These are phyloP conservation scores for Xylariaceae sp. DNA, from an alignment of 2,329 filamentous ascomycete genomes.

Conservation along the genomic window DNA sequence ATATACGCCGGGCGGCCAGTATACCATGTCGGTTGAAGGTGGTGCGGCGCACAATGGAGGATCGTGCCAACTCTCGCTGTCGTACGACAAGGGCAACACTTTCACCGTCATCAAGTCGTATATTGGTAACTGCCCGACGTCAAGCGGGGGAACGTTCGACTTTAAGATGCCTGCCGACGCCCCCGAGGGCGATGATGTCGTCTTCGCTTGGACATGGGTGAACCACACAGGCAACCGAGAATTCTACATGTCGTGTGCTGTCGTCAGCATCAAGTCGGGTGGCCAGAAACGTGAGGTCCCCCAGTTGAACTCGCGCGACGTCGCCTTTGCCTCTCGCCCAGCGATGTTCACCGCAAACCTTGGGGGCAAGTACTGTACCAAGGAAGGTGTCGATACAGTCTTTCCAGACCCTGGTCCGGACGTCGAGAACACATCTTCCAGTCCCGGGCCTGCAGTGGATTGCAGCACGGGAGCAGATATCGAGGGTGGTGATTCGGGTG, in stretches of 20 bases:
- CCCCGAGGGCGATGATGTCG: constrained; percentile 56
- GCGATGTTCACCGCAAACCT: constrained; percentile 74
- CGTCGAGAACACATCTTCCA: constrained; percentile 44
- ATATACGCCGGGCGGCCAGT: constrained; percentile 63
- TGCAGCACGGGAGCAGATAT: constrained; percentile 31
- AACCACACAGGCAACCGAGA: constrained; percentile 78
- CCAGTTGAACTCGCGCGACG: constrained; percentile 31
- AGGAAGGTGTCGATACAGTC: constrained; percentile 60
- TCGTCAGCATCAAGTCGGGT: constrained; percentile 60
- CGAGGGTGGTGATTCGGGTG: constrained; percentile 29
- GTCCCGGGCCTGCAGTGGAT: constrained; percentile 42
- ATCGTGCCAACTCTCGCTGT: constrained; percentile 75
- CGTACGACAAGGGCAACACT: constrained; percentile 69
- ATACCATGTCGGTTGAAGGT: constrained; percentile 67
- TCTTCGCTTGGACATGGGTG: constrained; percentile 79
- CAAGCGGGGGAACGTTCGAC: constrained; percentile 54
- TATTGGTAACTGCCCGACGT: constrained; percentile 43
- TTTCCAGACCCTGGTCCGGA: constrained; percentile 69
- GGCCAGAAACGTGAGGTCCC: constrained; percentile 32
- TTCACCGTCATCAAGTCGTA: constrained; percentile 62
- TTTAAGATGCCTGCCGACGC: constrained; percentile 70
- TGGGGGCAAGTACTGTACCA: constrained; percentile 58
- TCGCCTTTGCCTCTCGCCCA: constrained; percentile 60
- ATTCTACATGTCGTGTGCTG: constrained; percentile 86
- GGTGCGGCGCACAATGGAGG: constrained; percentile 68